Evolutionary conservation across 129 eudicot species (phyloP).

Genomic region (Chrysanthemum seticuspe): DNA sequence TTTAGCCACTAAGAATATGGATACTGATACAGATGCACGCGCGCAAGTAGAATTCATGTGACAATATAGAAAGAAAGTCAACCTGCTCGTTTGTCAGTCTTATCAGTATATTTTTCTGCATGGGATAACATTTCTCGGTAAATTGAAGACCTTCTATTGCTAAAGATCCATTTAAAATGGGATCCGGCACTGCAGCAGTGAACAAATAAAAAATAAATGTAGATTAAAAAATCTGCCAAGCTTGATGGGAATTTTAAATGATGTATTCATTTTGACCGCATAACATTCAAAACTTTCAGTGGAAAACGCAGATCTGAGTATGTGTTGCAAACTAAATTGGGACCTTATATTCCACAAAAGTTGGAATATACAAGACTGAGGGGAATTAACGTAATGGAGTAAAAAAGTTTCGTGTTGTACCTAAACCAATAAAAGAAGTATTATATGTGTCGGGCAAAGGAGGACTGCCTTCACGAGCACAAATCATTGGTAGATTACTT

Average conservation of each 20-base stretch:
- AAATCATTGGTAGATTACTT: conserved; percentile 69
- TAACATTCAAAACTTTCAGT: background rate
- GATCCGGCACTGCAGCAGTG: conserved; percentile 48
- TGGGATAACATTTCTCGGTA: conserved; percentile 75
- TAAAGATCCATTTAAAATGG: conserved; percentile 66
- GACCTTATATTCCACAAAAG: conserved; percentile 6
- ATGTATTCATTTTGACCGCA: background rate
- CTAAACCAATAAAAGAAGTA: conserved; percentile 63
- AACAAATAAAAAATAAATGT: conserved; percentile 11
- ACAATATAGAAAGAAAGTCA: conserved; percentile 13
- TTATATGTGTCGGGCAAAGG: conserved; percentile 82
- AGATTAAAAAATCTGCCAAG: conserved; percentile 4
- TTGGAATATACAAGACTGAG: conserved; percentile 2
- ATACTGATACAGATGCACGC: no score
- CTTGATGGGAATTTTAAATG: conserved; percentile 9
- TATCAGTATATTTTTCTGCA: conserved; percentile 70
- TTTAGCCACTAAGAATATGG: background rate
- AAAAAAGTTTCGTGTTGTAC: conserved; percentile 24
- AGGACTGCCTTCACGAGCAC: conserved; percentile 92
- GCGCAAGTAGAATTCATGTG: background rate
- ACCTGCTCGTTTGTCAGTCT: conserved; percentile 89
- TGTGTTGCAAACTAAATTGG: conserved; percentile 16
- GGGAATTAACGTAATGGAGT: background rate
- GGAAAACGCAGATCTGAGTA: background rate
- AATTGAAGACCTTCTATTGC: conserved; percentile 53